A percentile compares a stretch with the other conserved stretches of the same genome.
These are phyloP conservation scores for Calocybe cyanea DNA, from an alignment of 768 basidiomycete species.

Conservation along the genomic window DNA sequence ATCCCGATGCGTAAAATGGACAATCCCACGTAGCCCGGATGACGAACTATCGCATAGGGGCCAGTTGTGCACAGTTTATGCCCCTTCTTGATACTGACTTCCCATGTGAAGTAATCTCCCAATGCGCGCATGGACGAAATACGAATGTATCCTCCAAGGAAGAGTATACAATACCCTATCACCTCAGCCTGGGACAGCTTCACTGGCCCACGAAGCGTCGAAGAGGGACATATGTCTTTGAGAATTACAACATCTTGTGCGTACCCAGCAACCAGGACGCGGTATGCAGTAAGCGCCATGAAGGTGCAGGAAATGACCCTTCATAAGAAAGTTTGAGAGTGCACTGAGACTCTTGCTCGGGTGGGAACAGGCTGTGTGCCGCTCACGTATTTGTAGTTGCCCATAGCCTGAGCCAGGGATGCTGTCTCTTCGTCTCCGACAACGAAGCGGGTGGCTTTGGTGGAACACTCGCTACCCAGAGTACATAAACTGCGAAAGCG, in stretches of 20 bases:
- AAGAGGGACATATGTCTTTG: not conserved
- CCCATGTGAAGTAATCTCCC: slow-evolving; percentile 11
- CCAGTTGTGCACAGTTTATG: slow-evolving; percentile 9
- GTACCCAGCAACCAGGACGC: not conserved
- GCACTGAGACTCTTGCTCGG: no score
- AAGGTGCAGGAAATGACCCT: not conserved
- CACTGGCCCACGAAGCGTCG: not conserved
- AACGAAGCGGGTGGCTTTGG: slow-evolving; percentile 2
- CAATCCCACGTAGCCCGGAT: slow-evolving; percentile 7
- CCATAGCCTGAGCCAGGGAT: slow-evolving; percentile 4
- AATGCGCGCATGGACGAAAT: slow-evolving; percentile 3
- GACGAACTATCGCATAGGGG: slow-evolving; percentile 7
- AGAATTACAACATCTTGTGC: not conserved
- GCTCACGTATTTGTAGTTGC: slow-evolving; percentile 3
- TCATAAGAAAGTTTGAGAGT: not conserved
- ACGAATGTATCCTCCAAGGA: slow-evolving; percentile 1
- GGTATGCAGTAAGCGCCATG: slow-evolving; percentile 1
- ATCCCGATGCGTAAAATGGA: not conserved
- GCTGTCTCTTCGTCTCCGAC: slow-evolving; percentile 4
- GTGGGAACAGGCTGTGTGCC: not conserved
- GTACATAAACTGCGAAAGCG: slow-evolving; percentile 1
- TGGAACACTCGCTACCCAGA: slow-evolving; percentile 5
- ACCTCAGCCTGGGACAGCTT: not conserved
- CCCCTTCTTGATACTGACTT: slow-evolving; percentile 5
- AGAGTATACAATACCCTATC: not conserved